These are phyloP conservation scores for Thuidium tamariscinum DNA, from an alignment of 225 moss, liverwort and hornwort genomes.

Conservation along the genomic window DNA sequence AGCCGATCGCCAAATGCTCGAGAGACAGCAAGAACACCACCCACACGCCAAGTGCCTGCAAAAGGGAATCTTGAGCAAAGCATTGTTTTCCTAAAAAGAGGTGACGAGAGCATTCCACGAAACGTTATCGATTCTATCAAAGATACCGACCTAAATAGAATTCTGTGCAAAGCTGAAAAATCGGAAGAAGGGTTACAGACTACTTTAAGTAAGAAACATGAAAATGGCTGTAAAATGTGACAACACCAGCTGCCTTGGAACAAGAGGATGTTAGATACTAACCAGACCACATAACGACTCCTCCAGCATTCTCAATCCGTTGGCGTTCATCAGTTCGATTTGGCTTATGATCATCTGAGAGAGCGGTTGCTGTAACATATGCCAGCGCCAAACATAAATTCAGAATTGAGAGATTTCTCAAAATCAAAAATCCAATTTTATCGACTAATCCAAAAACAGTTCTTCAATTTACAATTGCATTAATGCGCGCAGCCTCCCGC, in stretches of 20 bases:
- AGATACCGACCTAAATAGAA: background rate
- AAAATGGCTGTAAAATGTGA: background rate
- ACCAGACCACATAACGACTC: conserved; percentile 99
- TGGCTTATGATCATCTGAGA: conserved; percentile 90
- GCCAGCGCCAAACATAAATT: background rate
- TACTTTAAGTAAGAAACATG: background rate
- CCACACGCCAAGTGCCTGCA: conserved; percentile 97
- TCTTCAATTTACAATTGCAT: background rate
- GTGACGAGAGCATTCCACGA: background rate
- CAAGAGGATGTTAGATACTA: background rate
- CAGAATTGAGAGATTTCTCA: background rate
- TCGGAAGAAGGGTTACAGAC: background rate
- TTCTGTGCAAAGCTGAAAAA: background rate
- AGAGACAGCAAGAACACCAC: conserved; percentile 94
- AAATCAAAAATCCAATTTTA: background rate
- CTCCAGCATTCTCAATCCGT: conserved; percentile 91
- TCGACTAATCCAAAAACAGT: background rate
- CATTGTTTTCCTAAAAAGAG: background rate
- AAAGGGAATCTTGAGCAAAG: background rate
- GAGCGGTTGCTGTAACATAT: conserved; percentile 46
- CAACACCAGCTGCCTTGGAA: background rate
- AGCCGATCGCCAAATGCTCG: conserved; percentile 94
- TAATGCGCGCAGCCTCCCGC: background rate
- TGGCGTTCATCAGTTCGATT: conserved; percentile 84
- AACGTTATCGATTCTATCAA: background rate